Conservation (phyloP, 164 flowering plant species). For the Umbilicus rupestris region DNA sequence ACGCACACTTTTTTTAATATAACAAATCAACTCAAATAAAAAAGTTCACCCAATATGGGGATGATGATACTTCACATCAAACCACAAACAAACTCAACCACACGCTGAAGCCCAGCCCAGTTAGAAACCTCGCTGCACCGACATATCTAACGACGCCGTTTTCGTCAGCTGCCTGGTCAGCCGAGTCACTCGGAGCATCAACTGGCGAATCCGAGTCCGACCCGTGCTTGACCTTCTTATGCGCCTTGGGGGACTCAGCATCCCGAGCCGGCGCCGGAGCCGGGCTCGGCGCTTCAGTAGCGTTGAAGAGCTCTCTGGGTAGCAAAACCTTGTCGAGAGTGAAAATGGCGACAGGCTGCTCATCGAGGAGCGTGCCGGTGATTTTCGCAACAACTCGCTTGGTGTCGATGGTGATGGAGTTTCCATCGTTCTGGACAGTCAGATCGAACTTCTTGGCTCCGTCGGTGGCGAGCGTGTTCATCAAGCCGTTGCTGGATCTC, state of each 20-base stretch:
- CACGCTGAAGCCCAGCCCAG: slow-evolving; percentile 17
- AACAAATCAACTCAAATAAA: background rate
- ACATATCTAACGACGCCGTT: slow-evolving; percentile 21
- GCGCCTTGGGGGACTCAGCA: slow-evolving; percentile 28
- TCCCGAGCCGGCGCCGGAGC: slow-evolving; percentile 67
- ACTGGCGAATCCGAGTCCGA: slow-evolving; percentile 39
- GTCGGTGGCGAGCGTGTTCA: slow-evolving; percentile 63
- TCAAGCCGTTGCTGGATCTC: slow-evolving; percentile 37
- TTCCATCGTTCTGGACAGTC: slow-evolving; percentile 45
- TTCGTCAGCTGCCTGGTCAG: slow-evolving; percentile 40
- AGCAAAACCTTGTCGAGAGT: slow-evolving; percentile 51
- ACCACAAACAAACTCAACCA: slow-evolving; percentile 23
- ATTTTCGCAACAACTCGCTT: slow-evolving; percentile 54
- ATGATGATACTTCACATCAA: background rate
- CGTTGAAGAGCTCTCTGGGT: slow-evolving; percentile 66
- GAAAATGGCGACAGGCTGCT: slow-evolving; percentile 61
- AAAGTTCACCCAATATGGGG: background rate
- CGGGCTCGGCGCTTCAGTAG: slow-evolving; percentile 27
- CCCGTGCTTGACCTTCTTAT: slow-evolving; percentile 17
- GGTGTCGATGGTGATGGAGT: slow-evolving; percentile 44
- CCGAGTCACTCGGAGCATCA: slow-evolving; percentile 41
- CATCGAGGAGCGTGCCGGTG: slow-evolving; percentile 51
- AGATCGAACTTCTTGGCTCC: slow-evolving; percentile 43
- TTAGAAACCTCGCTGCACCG: slow-evolving; percentile 22
- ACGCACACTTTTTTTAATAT: background rate